Conservation (phyloP, 2,329 filamentous ascomycete species). For the Emericellopsis cladophorae region DNA sequence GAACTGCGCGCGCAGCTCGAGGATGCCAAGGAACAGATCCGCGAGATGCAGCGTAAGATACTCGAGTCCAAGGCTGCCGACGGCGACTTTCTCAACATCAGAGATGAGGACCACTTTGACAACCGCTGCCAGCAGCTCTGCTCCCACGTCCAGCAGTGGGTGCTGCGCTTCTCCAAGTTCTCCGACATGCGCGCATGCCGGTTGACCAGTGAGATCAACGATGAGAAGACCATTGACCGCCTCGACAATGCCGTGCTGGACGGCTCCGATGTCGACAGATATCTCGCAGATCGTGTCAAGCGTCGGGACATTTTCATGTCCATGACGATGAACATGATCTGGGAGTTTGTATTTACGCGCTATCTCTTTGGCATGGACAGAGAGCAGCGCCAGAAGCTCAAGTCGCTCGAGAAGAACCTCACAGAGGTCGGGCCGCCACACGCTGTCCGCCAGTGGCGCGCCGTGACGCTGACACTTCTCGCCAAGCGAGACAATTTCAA, state of each 20-base stretch:
- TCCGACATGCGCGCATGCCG: conserved; percentile 86
- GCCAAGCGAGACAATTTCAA: conserved; percentile 70
- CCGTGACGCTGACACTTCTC: conserved; percentile 83
- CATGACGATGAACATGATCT: conserved; percentile 97
- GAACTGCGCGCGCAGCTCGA: conserved; percentile 68
- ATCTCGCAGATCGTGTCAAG: conserved; percentile 76
- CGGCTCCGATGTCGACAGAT: conserved; percentile 81
- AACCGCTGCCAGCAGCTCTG: conserved; percentile 88
- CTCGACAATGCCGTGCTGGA: conserved; percentile 92
- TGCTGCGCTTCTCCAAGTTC: conserved; percentile 93
- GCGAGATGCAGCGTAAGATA: conserved; percentile 38
- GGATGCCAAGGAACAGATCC: conserved; percentile 51
- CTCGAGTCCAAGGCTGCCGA: conserved; percentile 47
- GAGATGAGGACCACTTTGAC: conserved; percentile 93
- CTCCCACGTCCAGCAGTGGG: conserved; percentile 94
- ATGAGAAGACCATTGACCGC: conserved; percentile 87
- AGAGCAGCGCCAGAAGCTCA: conserved; percentile 94
- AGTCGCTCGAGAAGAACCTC: conserved; percentile 84
- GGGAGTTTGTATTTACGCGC: conserved; percentile 95
- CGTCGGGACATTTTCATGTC: conserved; percentile 96
- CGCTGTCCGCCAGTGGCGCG: conserved; percentile 95
- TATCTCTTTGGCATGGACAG: conserved; percentile 98
- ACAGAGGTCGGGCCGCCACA: conserved; percentile 74
- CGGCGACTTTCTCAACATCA: conserved; percentile 61
- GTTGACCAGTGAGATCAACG: conserved; percentile 68